Evolutionary conservation across 2,329 filamentous ascomycete genomes (phyloP).

Genomic region (Salinomyces thailandicus): DNA sequence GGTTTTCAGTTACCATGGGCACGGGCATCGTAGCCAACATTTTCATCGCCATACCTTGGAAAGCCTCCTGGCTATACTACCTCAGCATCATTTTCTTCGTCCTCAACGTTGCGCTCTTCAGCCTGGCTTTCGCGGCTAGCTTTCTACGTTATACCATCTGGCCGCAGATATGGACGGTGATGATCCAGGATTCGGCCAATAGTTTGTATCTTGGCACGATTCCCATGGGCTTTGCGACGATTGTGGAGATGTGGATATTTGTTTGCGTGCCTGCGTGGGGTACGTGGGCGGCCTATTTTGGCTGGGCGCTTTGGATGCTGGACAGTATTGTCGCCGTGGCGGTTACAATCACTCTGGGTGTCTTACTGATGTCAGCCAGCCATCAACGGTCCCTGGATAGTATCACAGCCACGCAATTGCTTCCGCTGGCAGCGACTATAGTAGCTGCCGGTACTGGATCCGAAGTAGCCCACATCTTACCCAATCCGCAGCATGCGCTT

Average conservation of each 20-base stretch:
- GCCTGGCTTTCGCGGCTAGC: constrained; percentile 38
- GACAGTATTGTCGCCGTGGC: constrained; percentile 36
- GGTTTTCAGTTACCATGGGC: constrained; percentile 42
- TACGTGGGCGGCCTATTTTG: constrained; percentile 37
- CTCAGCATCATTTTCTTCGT: constrained; percentile 52
- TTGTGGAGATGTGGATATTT: constrained; percentile 21
- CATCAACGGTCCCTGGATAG: constrained; percentile 35
- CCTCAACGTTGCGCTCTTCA: constrained; percentile 51
- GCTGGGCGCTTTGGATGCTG: constrained; percentile 42
- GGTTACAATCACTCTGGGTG: constrained; percentile 18
- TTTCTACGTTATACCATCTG: constrained; percentile 54
- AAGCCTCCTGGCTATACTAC: constrained; percentile 47
- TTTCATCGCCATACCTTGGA: constrained; percentile 52
- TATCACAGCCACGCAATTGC: constrained; percentile 55
- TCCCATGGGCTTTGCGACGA: constrained; percentile 23
- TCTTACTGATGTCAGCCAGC: constrained; percentile 33
- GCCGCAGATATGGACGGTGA: constrained; percentile 45
- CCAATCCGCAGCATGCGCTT: constrained; percentile 45
- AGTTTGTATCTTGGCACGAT: constrained; percentile 51
- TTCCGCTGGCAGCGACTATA: constrained; percentile 57
- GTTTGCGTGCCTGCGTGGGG: constrained; percentile 22
- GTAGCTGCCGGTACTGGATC: constrained; percentile 56
- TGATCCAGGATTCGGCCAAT: constrained; percentile 57
- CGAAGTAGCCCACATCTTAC: constrained; percentile 52
- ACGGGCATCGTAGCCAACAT: constrained; percentile 58